These are phyloP conservation scores for Pinus taeda DNA, from an alignment of 75 land plant species.

Conservation along the genomic window DNA sequence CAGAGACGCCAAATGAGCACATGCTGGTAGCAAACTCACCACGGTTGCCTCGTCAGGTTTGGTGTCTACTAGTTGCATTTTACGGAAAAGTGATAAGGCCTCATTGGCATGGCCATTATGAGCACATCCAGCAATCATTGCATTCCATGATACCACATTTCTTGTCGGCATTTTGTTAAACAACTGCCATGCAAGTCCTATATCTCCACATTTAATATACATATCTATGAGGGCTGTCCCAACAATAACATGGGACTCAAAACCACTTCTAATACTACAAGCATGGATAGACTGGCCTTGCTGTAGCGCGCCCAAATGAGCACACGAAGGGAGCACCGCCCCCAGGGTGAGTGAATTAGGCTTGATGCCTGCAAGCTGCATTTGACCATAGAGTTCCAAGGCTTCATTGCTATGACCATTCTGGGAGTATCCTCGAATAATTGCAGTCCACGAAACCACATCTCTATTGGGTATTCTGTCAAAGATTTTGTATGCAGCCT, in stretches of 20 bases:
- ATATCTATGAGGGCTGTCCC: conserved; percentile 27
- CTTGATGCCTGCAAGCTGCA: conserved; percentile 19
- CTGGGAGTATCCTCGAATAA: conserved; percentile 43
- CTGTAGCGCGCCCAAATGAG: conserved; percentile 6
- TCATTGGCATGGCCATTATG: conserved; percentile 42
- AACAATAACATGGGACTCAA: conserved; percentile 15
- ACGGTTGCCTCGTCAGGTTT: conserved; percentile 56
- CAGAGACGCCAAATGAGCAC: conserved; percentile 36
- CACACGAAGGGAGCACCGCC: conserved; percentile 9
- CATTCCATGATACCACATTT: conserved; percentile 54
- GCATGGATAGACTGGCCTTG: conserved; percentile 13
- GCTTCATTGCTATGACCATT: conserved; percentile 39
- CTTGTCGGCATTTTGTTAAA: conserved; percentile 34
- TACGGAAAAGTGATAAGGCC: conserved; percentile 32
- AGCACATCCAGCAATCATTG: conserved; percentile 71
- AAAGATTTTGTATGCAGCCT: conserved; percentile 14
- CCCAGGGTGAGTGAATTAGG: conserved; percentile 49
- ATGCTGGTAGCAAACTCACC: conserved; percentile 53
- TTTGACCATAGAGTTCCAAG: conserved; percentile 30
- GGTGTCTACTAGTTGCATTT: conserved; percentile 34
- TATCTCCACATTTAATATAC: conserved; percentile 41
- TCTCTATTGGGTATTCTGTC: conserved; percentile 23
- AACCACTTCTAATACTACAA: background rate
- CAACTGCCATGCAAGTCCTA: conserved; percentile 21
- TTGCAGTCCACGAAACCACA: conserved; percentile 53